Base-by-base conservation (phyloP, 257 asterid species). In the Nicotiana tabacum region DNA sequence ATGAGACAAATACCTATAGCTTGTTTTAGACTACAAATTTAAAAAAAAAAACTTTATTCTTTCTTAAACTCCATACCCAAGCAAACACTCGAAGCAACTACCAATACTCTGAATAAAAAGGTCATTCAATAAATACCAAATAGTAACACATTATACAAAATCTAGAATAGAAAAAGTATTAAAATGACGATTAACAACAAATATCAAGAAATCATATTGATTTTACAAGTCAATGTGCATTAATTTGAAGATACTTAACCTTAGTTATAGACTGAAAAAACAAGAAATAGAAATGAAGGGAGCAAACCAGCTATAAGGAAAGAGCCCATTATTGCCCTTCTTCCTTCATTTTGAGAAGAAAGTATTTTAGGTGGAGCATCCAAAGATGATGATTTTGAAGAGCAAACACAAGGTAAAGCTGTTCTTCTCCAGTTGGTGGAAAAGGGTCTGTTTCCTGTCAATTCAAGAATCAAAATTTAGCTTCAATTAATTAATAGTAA, bases 271-370 rank as follows among this genome's bases (percentile, higher is more conserved):
- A 3, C 35, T 32, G 1, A 32, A 32, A 32, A 32, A 32, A 32
- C 35, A 51, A 30, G 72, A 80, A 64, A 8, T 6, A 8, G 32
- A 82, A 64, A 11, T 18, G 7, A 79, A 77, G 6, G 77, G 32
- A 18, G 77, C 51, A 83, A 43, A 93, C 98, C 97, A 79, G 97
- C 89, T 77, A 91, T 90, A 84, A 95, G 87, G 67, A 95, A 84
- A 87, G 85, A 94, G n/a, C 91, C 92, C 90, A 89, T 84, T n/a
- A 94, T 66, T 7, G 88, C 91, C 92, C 98, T 92, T 86, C 97
- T 92, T 66, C 96, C 92, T 61, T 89, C 91, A 30, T 76, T 78
- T 83, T 80, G 87, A 84, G 61, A 27, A 46, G 84, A 17, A 16
- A 48, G 5, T 17, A 80, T 70, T 24, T 70, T 83, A 65, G n/a